These are phyloP conservation scores for Mycena galopus DNA, from an alignment of 768 basidiomycete genomes.

Conservation along the genomic window DNA sequence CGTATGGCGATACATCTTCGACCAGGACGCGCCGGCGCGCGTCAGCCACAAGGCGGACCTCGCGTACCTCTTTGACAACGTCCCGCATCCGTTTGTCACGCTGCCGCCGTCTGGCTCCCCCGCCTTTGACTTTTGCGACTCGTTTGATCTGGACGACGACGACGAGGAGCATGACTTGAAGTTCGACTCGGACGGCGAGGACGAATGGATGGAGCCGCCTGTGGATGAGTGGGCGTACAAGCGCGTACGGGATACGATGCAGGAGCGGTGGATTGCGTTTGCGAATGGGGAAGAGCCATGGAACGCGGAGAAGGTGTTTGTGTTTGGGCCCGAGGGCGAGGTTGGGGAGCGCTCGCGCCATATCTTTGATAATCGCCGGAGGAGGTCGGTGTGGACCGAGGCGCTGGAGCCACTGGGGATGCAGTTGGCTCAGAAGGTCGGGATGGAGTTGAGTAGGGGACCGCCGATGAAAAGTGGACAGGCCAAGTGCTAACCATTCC, in stretches of 20 bases:
- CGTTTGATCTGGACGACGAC: conserved; percentile 51
- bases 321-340: conserved; percentile 88
- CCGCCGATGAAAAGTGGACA: conserved; percentile 53
- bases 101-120: conserved; percentile 36
- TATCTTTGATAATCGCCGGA: conserved; percentile 76
- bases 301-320: conserved; percentile 76
- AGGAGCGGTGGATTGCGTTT: conserved; percentile 81
- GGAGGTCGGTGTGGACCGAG: conserved; percentile 71
- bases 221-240: conserved; percentile 78
- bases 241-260: conserved; percentile 78
- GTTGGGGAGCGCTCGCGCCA: conserved; percentile 75
- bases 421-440: conserved; percentile 78
- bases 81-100: conserved; percentile 64
- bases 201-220: conserved; percentile 67
- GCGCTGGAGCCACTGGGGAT: conserved; percentile 78
- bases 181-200: conserved; percentile 44
- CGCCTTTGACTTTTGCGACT: conserved; percentile 46
- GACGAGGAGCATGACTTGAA: conserved; percentile 49
- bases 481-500: background rate
- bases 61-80: conserved; percentile 84
- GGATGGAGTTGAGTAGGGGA: conserved; percentile 79
- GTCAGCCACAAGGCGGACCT: conserved; percentile 78
- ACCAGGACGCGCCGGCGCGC: conserved; percentile 80
- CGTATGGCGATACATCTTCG: conserved; percentile 88
- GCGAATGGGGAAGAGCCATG: conserved; percentile 82